Conservation (phyloP, 371 early-diverging fungal species). For the Circinella umbellata region DNA sequence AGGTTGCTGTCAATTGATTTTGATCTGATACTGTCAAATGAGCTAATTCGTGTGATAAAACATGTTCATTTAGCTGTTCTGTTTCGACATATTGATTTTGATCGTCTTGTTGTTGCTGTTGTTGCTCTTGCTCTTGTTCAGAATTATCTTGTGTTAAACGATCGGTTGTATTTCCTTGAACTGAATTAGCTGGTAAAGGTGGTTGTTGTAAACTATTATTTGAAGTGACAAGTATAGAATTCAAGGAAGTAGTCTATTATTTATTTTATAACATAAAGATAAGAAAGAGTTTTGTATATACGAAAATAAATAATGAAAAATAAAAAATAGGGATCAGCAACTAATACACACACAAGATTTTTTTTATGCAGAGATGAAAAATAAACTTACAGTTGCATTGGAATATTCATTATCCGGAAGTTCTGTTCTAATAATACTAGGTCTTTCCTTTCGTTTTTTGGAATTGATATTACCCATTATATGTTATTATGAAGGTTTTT, state of each 20-base stretch:
- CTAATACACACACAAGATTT: no score
- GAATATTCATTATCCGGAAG: conserved; percentile 51
- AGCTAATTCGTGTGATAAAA: conserved; percentile 1
- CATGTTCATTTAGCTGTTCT: not conserved
- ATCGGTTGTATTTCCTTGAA: conserved; percentile 7
- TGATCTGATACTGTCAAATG: conserved; percentile 25
- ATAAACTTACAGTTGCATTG: conserved; percentile 35
- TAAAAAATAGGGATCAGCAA: not conserved
- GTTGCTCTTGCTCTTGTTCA: no score
- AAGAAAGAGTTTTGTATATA: not conserved
- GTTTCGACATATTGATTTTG: not conserved
- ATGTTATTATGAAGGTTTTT: not conserved
- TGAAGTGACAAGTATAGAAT: conserved; percentile 49
- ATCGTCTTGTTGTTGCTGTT: not conserved
- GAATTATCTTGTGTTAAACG: not conserved
- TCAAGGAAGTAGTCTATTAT: conserved; percentile 38
- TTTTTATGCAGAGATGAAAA: not conserved
- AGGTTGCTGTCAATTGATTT: conserved; percentile 35
- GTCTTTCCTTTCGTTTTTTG: conserved; percentile 50
- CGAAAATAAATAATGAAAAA: not conserved
- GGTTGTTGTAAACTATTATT: conserved; percentile 18
- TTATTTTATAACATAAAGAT: not conserved
- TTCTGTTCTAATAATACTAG: conserved; percentile 45
- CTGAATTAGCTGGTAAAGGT: conserved; percentile 10
- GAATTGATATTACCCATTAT: conserved; percentile 50